Evolutionary conservation across 495 filamentous ascomycete species (phyloP), one percentile per base, ranked within the genome.

Genomic region (Bathelium albidoporum): DNA sequence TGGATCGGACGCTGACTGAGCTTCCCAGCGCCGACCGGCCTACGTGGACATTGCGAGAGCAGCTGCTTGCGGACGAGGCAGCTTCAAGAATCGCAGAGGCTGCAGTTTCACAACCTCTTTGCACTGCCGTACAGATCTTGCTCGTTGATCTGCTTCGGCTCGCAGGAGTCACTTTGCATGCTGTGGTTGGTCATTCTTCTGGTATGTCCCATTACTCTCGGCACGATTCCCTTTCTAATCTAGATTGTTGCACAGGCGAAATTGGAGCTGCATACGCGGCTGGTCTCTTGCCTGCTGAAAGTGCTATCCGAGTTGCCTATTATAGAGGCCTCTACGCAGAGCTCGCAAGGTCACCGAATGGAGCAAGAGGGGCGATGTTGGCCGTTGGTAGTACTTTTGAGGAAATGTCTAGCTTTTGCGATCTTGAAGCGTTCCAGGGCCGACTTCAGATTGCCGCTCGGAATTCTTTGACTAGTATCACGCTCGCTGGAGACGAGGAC

Each of bases 251-350:
- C 34, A 14, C 14, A 39, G 34, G 34, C 12, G 62, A 64, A 39
- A 64, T 64, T 59, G 62, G 41, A 11, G 49, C 62, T 4, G 62
- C 62, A 16, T 64, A 85, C 69, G 82, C 82, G 18, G 75, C 81
- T 16, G 82, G 78, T 1, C 20, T 49, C 32, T 5, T 79, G 1
- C 68, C 68, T 1, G 59, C 66, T 0, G 1, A 26, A 1, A 76
- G 80, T 32, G 83, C 82, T 1, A 77, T 85, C 11, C 59, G 64
- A 0, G 66, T 82, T 52, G 81, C 84, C 0, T 85, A 82, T 59
- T 79, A 77, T 34, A 74, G 84, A n/a, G 84, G 83, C 2, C 16
- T 75, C 0, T 41, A 70, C 22, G 24, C 52, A 11, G 14, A 43
- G 3, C 16, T 32, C 9, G 29, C 36, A 16, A 22, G 24, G 10